Evolutionary conservation across 179 eudicot genomes (phyloP), one percentile per base, ranked within the genome.

Genomic region (Actinidia polygama): DNA sequence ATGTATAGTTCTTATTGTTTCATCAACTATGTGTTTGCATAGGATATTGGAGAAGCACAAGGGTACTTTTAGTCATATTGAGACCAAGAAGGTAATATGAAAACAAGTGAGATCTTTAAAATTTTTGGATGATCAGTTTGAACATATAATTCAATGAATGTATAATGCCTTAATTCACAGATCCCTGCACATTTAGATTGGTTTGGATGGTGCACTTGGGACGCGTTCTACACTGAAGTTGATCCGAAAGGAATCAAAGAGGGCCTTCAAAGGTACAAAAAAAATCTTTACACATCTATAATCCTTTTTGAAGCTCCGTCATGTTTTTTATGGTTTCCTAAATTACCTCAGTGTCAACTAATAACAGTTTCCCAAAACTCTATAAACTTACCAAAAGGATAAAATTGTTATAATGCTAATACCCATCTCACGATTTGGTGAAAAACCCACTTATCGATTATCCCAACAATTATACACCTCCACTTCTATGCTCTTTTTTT

Each of bases 141-240:
- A 30, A 30, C 36, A 30, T 30, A 30, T 30, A 30, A 30, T 69
- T 15, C 77, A 19, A 19, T 53, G 18, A 3, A 75, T 75, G 21
- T 36, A 3, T 44, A 11, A 61, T 62, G 81, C 73, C 50, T 55
- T 76, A 47, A 67, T 75, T 80, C 46, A n/a, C 78, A 93, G 97
- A 85, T 89, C 84, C 97, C 95, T 75, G 87, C 79, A 18, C 94
- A 92, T 85, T 88, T 94, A 77, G 94, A 94, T 84, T 92, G 94
- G 94, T 92, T 94, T 82, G 97, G 97, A 9, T 94, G 95, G 97
- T 94, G 97, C 86, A 94, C 93, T 57, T 93, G 97, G 97, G 97
- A 93, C 86, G 97, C 97, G 58, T 92, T 93, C 84, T 91, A 93
- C 87, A 91, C 83, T 64, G 93, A 91, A 77, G 95, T 94, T 80